Percentiles rank a stretch among this genome's conserved stretches.
These are phyloP conservation scores for Acacia pycnantha DNA, from an alignment of 331 rosid genomes.

Conservation along the genomic window DNA sequence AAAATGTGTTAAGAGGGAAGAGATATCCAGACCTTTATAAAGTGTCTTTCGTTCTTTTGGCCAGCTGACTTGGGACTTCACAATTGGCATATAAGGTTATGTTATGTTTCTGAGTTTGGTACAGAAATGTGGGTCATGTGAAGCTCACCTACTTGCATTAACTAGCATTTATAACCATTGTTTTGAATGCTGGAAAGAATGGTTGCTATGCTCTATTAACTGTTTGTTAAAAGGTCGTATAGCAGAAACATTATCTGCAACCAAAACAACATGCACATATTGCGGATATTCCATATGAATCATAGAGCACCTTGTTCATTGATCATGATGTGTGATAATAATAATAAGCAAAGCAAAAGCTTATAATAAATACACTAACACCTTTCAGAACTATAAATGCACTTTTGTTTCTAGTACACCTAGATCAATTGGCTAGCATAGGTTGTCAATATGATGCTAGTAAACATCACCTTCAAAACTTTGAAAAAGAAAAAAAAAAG, in stretches of 20 bases:
- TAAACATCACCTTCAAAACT: neutral
- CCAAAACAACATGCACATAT: neutral
- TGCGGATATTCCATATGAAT: neutral
- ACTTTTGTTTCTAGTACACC: neutral
- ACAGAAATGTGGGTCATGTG: slow-evolving; percentile 55
- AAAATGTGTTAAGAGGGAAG: too few species aligned
- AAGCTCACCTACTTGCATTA: slow-evolving; percentile 62
- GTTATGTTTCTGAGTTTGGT: slow-evolving; percentile 10
- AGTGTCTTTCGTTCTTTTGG: too few species aligned
- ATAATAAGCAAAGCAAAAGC: neutral
- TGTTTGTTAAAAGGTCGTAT: neutral
- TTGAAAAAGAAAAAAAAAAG: neutral
- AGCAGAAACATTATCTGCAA: neutral
- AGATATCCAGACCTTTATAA: too few species aligned
- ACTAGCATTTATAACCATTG: slow-evolving; percentile 22
- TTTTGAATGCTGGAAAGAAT: slow-evolving; percentile 12
- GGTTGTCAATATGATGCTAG: neutral
- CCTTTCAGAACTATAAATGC: neutral
- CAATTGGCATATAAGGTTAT: neutral
- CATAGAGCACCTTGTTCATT: neutral
- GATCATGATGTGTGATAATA: neutral
- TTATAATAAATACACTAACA: slow-evolving; percentile 3
- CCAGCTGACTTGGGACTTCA: too few species aligned
- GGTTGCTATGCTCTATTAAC: slow-evolving; percentile 16
- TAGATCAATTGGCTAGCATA: neutral